These are phyloP conservation scores for Lactarius psammicola DNA, from an alignment of 768 basidiomycete genomes.

Conservation along the genomic window DNA sequence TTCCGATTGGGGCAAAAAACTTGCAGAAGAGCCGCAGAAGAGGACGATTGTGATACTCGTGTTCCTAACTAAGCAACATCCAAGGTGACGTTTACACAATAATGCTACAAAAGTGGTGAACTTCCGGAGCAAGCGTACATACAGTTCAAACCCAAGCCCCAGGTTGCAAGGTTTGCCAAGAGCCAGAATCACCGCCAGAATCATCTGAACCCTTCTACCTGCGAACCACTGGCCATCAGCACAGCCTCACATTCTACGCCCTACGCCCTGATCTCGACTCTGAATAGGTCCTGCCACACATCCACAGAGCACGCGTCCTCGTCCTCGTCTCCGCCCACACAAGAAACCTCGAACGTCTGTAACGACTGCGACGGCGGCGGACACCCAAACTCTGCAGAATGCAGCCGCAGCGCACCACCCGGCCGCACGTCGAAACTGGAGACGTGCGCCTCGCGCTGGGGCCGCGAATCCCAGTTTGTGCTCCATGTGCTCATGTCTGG, in stretches of 20 bases:
- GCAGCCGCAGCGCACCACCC: slow-evolving; percentile 4
- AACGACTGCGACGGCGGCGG: slow-evolving; percentile 15
- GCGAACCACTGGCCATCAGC: background rate
- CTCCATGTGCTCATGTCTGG: background rate
- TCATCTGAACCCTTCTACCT: background rate
- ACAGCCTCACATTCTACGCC: background rate
- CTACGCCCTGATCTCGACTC: slow-evolving; percentile 14
- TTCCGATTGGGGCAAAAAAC: no score
- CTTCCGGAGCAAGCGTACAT: slow-evolving; percentile 7
- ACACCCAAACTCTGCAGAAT: slow-evolving; percentile 15
- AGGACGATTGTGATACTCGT: background rate
- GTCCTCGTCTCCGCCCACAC: slow-evolving; percentile 7
- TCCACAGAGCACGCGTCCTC: slow-evolving; percentile 19
- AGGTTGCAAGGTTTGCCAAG: background rate
- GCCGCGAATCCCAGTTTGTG: background rate
- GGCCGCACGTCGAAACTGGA: slow-evolving; percentile 16
- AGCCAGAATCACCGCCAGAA: background rate
- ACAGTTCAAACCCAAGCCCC: background rate
- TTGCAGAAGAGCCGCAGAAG: background rate
- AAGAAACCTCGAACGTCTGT: slow-evolving; percentile 20
- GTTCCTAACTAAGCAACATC: slow-evolving; percentile 6
- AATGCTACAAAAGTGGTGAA: background rate
- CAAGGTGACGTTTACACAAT: background rate
- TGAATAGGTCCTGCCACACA: slow-evolving; percentile 21
- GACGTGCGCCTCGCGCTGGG: slow-evolving; percentile 11